Conservation (phyloP, 2,329 filamentous ascomycete genomes). For the Dothiorella sarmentorum region DNA sequence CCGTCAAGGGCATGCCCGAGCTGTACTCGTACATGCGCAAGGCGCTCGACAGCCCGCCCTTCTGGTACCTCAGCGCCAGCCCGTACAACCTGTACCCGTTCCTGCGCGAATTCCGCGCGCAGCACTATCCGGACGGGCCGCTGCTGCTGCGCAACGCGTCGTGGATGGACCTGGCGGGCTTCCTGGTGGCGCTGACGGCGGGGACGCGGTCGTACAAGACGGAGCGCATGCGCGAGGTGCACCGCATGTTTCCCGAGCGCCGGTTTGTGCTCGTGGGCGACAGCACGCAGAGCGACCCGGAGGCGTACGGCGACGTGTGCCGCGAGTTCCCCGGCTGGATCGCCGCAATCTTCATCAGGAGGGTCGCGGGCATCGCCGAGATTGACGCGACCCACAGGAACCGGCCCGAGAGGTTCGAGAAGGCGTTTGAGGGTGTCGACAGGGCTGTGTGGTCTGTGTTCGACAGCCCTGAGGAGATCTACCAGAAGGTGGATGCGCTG, state of each 20-base stretch:
- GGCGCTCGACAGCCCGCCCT: conserved; percentile 61
- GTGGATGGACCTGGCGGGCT: conserved; percentile 78
- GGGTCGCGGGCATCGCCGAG: conserved; percentile 71
- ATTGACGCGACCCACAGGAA: conserved; percentile 72
- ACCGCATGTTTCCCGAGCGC: conserved; percentile 72
- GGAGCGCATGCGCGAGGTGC: conserved; percentile 72
- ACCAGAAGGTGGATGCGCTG: conserved; percentile 34
- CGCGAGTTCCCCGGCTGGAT: conserved; percentile 71
- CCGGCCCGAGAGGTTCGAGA: conserved; percentile 68
- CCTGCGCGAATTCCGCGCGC: conserved; percentile 68
- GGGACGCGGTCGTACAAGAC: conserved; percentile 85
- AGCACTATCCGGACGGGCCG: conserved; percentile 71
- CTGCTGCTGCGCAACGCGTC: conserved; percentile 80
- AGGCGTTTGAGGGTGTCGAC: conserved; percentile 75
- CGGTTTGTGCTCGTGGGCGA: conserved; percentile 85
- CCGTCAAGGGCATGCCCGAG: conserved; percentile 78
- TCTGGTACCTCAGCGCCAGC: conserved; percentile 91
- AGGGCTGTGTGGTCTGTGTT: conserved; percentile 76
- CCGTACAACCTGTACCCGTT: conserved; percentile 94
- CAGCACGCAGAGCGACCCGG: conserved; percentile 86
- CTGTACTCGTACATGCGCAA: conserved; percentile 67
- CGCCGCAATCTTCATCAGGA: conserved; percentile 78
- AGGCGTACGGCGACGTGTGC: conserved; percentile 80
- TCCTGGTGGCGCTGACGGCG: conserved; percentile 74
- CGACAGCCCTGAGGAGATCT: conserved; percentile 66